phyloP scores from a whole-genome alignment of 2,329 filamentous ascomycete genomes.

The Colletotrichum kahawae region DNA sequence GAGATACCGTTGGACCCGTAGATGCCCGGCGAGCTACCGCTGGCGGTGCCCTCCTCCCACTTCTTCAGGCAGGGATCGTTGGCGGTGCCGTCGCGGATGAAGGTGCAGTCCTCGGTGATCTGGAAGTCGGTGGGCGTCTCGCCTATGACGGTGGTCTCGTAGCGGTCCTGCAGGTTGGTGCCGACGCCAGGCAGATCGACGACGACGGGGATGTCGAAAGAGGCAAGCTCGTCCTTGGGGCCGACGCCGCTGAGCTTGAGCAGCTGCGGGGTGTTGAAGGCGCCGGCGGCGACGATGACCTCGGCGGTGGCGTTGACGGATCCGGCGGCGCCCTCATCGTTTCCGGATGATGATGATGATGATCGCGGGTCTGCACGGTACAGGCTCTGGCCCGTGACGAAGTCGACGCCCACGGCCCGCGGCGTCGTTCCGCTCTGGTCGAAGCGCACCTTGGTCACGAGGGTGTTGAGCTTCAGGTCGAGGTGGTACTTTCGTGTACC shows the following conservation, averaged over 20 bases:
- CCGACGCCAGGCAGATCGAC: slow-evolving; percentile 67
- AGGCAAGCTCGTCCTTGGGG: slow-evolving; percentile 39
- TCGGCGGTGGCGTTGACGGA: slow-evolving; percentile 41
- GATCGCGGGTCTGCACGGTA: slow-evolving; percentile 48
- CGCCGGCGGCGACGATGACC: slow-evolving; percentile 53
- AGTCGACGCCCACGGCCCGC: slow-evolving; percentile 47
- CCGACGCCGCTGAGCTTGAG: slow-evolving; percentile 53
- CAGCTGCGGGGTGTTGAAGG: slow-evolving; percentile 51
- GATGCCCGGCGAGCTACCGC: slow-evolving; percentile 26
- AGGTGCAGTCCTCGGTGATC: slow-evolving; percentile 31
- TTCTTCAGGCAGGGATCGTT: slow-evolving; percentile 38
- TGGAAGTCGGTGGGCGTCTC: slow-evolving; percentile 31
- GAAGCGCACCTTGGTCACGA: slow-evolving; percentile 47
- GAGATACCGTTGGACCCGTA: slow-evolving; percentile 40
- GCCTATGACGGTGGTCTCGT: slow-evolving; percentile 28
- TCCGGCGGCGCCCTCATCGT: slow-evolving; percentile 25
- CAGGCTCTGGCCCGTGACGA: slow-evolving; percentile 42
- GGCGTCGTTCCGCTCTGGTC: slow-evolving; percentile 37
- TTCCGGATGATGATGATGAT: slow-evolving; percentile 14
- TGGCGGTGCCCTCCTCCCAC: slow-evolving; percentile 30
- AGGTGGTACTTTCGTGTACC: slow-evolving; percentile 48
- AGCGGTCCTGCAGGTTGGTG: slow-evolving; percentile 47
- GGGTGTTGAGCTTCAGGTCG: slow-evolving; percentile 36
- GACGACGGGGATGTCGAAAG: slow-evolving; percentile 54
- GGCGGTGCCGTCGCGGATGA: slow-evolving; percentile 24